phyloP scores from a whole-genome alignment of 139 green algal species.

The Axilococcus clingmanii region DNA sequence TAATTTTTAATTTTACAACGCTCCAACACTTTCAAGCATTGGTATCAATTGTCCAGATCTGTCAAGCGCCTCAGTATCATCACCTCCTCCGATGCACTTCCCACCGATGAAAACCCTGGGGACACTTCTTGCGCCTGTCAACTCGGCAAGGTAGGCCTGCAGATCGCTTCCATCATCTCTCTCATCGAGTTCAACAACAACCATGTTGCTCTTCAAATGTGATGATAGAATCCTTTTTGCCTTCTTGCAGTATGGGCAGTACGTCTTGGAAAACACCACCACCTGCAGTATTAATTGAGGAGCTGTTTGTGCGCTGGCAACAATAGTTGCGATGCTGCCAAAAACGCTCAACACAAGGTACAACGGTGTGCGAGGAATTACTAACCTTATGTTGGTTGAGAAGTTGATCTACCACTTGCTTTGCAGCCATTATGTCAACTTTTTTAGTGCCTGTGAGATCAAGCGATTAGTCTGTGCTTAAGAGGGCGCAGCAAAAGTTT shows the following conservation, averaged over 20 bases:
- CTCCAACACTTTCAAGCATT: constrained; percentile 16
- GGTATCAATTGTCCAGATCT: constrained; percentile 23
- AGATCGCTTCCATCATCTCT: constrained; percentile 6
- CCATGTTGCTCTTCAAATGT: constrained; percentile 17
- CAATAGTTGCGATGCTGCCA: too few relatives aligned
- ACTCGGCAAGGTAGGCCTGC: constrained; percentile 13
- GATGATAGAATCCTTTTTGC: constrained; percentile 26
- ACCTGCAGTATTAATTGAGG: too few relatives aligned
- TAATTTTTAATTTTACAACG: too few relatives aligned
- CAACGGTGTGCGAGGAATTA: too few relatives aligned
- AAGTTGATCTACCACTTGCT: too few relatives aligned
- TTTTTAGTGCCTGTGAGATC: too few relatives aligned
- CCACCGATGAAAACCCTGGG: constrained; percentile 38
- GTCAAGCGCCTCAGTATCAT: constrained; percentile 23
- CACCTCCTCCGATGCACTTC: constrained; percentile 27
- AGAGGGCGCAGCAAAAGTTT: too few relatives aligned
- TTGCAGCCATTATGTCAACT: too few relatives aligned
- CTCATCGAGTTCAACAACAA: constrained; percentile 26
- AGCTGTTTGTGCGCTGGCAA: too few relatives aligned
- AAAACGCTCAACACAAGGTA: too few relatives aligned
- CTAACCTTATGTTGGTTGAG: too few relatives aligned
- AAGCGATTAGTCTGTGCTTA: too few relatives aligned
- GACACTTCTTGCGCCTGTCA: constrained; percentile 21
- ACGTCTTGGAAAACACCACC: constrained; percentile 32
- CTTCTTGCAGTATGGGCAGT: constrained; percentile 37